Evolutionary conservation across 257 asterid genomes (phyloP).

Genomic region (Cruciata laevipes): DNA sequence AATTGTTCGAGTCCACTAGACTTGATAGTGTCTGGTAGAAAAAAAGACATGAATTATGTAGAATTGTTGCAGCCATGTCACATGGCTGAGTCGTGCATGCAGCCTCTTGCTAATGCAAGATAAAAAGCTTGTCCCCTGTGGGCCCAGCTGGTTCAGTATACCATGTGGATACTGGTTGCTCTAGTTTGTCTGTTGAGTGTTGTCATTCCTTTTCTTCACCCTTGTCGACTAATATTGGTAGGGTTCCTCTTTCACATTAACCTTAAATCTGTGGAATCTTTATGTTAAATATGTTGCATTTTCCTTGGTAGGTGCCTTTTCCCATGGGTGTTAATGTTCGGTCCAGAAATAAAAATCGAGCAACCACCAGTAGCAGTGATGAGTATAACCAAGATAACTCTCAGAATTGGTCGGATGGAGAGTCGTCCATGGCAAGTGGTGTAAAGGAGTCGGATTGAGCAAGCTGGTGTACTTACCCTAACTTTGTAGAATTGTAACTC

Average conservation of each 20-base stretch:
- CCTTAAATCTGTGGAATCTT: no score
- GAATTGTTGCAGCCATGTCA: not conserved
- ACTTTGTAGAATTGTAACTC: conserved; percentile 48
- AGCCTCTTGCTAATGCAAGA: no score
- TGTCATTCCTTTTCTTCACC: no score
- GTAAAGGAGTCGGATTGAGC: conserved; percentile 69
- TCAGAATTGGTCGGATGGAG: conserved; percentile 37
- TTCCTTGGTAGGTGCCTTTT: conserved; percentile 73
- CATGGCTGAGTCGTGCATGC: not conserved
- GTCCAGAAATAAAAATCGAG: conserved; percentile 57
- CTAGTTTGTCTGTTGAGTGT: no score
- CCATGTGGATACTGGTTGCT: no score
- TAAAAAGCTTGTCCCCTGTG: no score
- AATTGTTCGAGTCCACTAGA: not conserved
- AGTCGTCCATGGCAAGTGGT: conserved; percentile 54
- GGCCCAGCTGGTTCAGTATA: no score
- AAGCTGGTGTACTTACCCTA: conserved; percentile 21
- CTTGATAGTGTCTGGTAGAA: not conserved
- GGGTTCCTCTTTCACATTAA: no score
- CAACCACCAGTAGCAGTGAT: conserved; percentile 46
- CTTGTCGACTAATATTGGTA: no score
- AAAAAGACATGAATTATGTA: not conserved
- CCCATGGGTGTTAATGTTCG: conserved; percentile 94
- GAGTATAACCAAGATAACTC: conserved; percentile 53
- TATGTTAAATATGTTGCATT: not conserved